Base-by-base conservation (phyloP, 768 basidiomycete genomes). In the Russula earlei region DNA sequence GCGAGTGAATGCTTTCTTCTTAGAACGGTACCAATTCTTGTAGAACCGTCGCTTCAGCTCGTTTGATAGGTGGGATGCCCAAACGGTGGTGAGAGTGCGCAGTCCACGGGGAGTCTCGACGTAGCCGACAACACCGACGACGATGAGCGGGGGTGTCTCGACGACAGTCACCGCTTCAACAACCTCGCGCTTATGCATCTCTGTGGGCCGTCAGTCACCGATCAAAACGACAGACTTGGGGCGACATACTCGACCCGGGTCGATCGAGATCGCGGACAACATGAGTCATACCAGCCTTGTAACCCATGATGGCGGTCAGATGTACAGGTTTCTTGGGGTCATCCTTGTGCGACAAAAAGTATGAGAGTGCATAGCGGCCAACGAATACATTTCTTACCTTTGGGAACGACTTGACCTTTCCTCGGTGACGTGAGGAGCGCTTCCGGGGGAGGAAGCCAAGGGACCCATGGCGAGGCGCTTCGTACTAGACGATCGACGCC, bases 1-100 rank as follows among this genome's bases (percentile, higher is more conserved):
- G 70, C 92, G 91, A 68, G 96, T 99, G 84, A 98, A 99, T 38
- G 96, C 96, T 85, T 99, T 99, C 84, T 98, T 98, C 89, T 99
- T 99, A 48, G 92, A 95, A 65, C 91, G 86, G 81, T 98, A 98
- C 94, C 95, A 97, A 83, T 95, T 96, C 82, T 93, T 94, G 87
- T 98, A 97, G 86, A 99, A 97, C 66, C 96, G 84, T 68, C 96
- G 91, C 77, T 95, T 99, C 71, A 98, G 71, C 71, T 97, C 94
- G 72, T 97, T 96, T 37, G 91, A 94, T 41, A 99, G 82, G 73
- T 99, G 96, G 65, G 90, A 88, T 45, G 96, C 94, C 96, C 89
- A 91, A 71, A 96, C 94, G 59, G 96, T 99, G 69, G 96, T 98
- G 68, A 99, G 87, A 40, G 93, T 91, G 69, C 96, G 93, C 63